Conservation (phyloP, 2,329 filamentous ascomycete species). For the Cytospora chrysosperma region DNA sequence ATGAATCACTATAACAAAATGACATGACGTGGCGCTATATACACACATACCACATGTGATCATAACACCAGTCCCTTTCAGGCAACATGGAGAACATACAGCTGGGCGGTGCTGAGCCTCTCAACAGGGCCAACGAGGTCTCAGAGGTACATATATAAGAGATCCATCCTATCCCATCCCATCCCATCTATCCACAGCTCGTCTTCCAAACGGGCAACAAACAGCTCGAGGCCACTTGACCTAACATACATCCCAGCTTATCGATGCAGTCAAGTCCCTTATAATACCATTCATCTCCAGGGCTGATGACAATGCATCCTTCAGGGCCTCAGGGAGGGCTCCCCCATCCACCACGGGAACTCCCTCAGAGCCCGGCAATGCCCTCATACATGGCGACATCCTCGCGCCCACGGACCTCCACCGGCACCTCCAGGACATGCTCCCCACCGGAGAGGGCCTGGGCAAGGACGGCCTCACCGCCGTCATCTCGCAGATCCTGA, state of each 20-base stretch:
- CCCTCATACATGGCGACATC: slow-evolving; percentile 56
- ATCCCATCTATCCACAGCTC: not conserved
- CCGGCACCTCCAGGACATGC: slow-evolving; percentile 55
- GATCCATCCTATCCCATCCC: slow-evolving; percentile 9
- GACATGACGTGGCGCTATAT: not conserved
- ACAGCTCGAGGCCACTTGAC: not conserved
- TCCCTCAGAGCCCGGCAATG: slow-evolving; percentile 45
- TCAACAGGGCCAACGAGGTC: slow-evolving; percentile 32
- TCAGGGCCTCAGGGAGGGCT: slow-evolving; percentile 51
- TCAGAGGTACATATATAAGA: slow-evolving; percentile 35
- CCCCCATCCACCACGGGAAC: slow-evolving; percentile 39
- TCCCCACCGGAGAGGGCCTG: slow-evolving; percentile 55
- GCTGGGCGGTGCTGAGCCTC: not conserved
- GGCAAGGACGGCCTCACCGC: slow-evolving; percentile 74
- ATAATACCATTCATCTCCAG: slow-evolving; percentile 69
- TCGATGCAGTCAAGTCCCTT: slow-evolving; percentile 64
- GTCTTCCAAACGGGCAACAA: not conserved
- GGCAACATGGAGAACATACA: not conserved
- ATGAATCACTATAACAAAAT: not conserved
- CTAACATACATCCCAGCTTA: slow-evolving; percentile 49
- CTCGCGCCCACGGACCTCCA: slow-evolving; percentile 58
- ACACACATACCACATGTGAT: not conserved
- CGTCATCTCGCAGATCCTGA: slow-evolving; percentile 68
- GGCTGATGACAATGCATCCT: slow-evolving; percentile 62
- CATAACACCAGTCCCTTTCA: not conserved